phyloP scores from a whole-genome alignment of 2,329 filamentous ascomycete species.

The Zymoseptoria brevis region DNA sequence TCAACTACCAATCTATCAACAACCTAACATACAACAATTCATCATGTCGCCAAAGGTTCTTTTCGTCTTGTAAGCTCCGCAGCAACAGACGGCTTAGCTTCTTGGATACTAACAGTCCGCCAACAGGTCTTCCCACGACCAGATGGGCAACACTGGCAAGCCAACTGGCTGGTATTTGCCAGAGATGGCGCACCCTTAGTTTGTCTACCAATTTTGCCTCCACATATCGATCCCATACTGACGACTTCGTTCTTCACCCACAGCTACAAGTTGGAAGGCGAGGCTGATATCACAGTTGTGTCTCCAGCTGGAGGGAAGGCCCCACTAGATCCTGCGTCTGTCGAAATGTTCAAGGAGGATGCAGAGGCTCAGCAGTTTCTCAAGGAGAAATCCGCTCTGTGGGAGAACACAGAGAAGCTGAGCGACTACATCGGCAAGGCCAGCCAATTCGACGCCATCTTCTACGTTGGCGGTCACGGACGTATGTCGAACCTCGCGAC shows the following conservation, averaged over 20 bases:
- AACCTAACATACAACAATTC: background rate
- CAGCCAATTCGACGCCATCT: constrained; percentile 56
- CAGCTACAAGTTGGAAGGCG: constrained; percentile 31
- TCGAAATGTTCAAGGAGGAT: constrained; percentile 24
- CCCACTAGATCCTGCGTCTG: constrained; percentile 31
- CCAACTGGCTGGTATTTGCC: constrained; percentile 63
- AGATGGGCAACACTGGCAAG: constrained; percentile 36
- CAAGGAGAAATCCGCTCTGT: constrained; percentile 49
- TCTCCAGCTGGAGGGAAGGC: constrained; percentile 33
- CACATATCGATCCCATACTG: too few relatives aligned
- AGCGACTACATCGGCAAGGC: constrained; percentile 49
- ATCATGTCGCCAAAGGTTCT: background rate
- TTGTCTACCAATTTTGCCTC: background rate
- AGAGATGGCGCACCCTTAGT: constrained; percentile 32
- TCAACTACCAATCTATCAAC: background rate
- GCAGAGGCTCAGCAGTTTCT: constrained; percentile 32
- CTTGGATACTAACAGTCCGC: background rate
- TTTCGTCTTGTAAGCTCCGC: background rate
- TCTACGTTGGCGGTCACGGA: constrained; percentile 53
- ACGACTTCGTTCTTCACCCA: too few relatives aligned
- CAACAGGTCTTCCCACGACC: constrained; percentile 43
- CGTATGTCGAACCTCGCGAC: constrained; percentile 32
- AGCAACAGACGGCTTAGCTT: background rate
- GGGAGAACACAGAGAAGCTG: constrained; percentile 56
- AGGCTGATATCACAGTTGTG: constrained; percentile 33